phyloP scores from a whole-genome alignment of 225 moss, liverwort and hornwort species.

The Sphagnum tenellum region DNA sequence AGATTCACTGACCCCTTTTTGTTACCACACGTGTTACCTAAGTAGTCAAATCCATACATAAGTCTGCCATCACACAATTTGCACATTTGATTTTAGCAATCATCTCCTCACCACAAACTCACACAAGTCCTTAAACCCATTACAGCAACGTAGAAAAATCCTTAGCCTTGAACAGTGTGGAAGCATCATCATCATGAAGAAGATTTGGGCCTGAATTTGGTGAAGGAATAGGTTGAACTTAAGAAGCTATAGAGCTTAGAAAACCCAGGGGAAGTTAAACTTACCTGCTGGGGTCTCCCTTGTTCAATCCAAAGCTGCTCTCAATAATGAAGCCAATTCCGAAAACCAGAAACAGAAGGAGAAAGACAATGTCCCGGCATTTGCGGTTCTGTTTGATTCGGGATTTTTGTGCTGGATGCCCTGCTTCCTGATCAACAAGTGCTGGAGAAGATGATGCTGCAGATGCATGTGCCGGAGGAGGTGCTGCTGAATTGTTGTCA shows the following conservation, averaged over 20 bases:
- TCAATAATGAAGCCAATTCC: constrained; percentile 62
- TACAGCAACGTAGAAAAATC: no score
- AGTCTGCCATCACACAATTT: constrained; percentile 23
- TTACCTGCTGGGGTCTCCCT: constrained; percentile 67
- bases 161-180: no score
- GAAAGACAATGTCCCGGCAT: constrained; percentile 72
- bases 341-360: constrained; percentile 44
- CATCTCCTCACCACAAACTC: no score
- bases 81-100: background rate
- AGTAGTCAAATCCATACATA: constrained; percentile 69
- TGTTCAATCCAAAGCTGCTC: constrained; percentile 60
- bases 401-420: constrained; percentile 26
- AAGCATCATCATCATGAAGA: no score
- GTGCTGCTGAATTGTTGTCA: no score
- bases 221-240: no score
- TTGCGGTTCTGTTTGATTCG: constrained; percentile 58
- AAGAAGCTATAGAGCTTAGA: no score
- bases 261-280: no score
- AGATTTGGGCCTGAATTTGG: no score
- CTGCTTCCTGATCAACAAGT: constrained; percentile 29
- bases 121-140: no score
- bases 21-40: constrained; percentile 67
- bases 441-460: constrained; percentile 1
- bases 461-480: constrained; percentile 1
- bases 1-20: constrained; percentile 16